Base-by-base conservation (phyloP, 2,329 filamentous ascomycete species). In the Metarhizium rileyi region DNA sequence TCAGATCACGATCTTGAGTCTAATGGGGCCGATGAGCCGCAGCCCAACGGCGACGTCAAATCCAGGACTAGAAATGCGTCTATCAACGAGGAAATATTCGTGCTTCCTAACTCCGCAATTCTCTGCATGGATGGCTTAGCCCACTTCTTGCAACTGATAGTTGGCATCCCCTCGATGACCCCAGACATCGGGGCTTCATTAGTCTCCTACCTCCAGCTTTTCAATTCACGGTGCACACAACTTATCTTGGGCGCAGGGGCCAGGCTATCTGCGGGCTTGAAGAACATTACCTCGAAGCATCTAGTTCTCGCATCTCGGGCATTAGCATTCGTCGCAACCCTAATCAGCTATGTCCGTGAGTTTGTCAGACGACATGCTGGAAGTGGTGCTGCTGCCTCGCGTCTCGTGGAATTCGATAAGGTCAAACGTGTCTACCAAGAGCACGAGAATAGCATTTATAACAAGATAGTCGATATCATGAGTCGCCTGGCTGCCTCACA, bases 261-360 rank as follows among this genome's bases (percentile, higher is more conserved):
- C 4, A 96, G 88, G 4, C 77, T 81, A 33, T 90, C 86, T 22
- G 91, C 90, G 1, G 91, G 91, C 0, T 73, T 98, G 20, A 95
- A 90, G 65, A 96, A 96, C 61, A 98, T 98, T 64, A 95, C 88
- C 0, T 95, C 93, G 0, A 93, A 93, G 59, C 91, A 98, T 67
- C 78, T 98, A 2, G 90, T 93, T 0, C 80, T 97, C 18, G 90
- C 93, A 3, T 90, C 87, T 0, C 91, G 96, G 65, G 87, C 90
- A 0, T 70, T 97, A 18, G 84, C 86, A 42, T 96, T 98, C 63
- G 82, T 95, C 42, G 86, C 90, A 23, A 83, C 88, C 0, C 73
- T 97, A 2, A 84, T 95, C 5, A 91, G 93, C 0, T 90, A 97
- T 62, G 78, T 96, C 27, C 83, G 91, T 42, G 93, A 97, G 67